Conservation (phyloP, 2,329 filamentous ascomycete species). For the Zarea fungicola region DNA sequence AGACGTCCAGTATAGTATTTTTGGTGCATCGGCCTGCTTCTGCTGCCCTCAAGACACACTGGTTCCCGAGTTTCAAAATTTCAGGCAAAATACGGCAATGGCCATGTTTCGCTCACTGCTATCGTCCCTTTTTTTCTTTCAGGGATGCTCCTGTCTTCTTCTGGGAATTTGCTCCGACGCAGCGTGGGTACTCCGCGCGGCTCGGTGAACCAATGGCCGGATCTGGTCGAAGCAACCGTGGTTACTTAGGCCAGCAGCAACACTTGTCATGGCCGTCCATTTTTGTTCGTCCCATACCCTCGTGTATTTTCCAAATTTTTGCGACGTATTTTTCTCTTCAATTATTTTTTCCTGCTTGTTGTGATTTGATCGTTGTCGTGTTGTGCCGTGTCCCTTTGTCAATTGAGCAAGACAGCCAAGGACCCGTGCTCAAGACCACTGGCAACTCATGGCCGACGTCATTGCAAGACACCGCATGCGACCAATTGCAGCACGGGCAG, state of each 20-base stretch:
- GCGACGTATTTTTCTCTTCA: too few relatives aligned
- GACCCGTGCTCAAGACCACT: neutral
- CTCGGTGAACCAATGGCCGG: conserved; percentile 3
- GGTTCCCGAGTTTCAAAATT: too few relatives aligned
- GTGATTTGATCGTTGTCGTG: neutral
- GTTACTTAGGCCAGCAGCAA: neutral
- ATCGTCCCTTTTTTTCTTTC: neutral
- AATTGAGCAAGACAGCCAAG: neutral
- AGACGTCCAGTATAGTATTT: too few relatives aligned
- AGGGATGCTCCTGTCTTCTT: neutral
- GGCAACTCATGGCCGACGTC: neutral
- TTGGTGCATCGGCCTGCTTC: too few relatives aligned
- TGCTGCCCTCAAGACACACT: too few relatives aligned
- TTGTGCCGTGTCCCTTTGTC: neutral
- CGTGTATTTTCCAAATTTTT: too few relatives aligned
- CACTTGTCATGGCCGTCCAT: conserved; percentile 4
- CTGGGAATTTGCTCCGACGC: neutral
- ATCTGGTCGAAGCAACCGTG: neutral
- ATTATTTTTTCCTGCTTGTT: too few relatives aligned
- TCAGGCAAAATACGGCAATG: too few relatives aligned
- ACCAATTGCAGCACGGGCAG: neutral
- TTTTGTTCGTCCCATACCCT: too few relatives aligned
- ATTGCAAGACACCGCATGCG: neutral
- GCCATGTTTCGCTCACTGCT: neutral
- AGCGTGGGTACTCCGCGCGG: too few relatives aligned